A percentile compares a stretch with the other conserved stretches of the same genome.
These are phyloP conservation scores for Phytophthora europaea DNA, from an alignment of 352 stramenopile species.

Conservation along the genomic window DNA sequence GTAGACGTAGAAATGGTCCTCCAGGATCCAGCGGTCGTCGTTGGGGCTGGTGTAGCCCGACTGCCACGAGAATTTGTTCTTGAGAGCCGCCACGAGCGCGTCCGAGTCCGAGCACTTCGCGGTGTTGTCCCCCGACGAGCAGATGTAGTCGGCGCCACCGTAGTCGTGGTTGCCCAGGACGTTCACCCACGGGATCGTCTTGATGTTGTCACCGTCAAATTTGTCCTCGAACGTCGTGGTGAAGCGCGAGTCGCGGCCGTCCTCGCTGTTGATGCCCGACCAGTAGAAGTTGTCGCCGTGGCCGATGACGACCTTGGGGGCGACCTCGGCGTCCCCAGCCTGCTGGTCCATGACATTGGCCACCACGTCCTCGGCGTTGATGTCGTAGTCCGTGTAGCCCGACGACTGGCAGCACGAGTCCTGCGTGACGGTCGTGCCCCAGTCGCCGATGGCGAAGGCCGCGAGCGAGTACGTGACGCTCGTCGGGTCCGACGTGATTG, in stretches of 20 bases:
- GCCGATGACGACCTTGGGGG: conserved; percentile 67
- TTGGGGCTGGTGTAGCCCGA: conserved; percentile 59
- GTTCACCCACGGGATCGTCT: conserved; percentile 69
- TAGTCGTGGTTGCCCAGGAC: conserved; percentile 80
- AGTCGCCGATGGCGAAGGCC: conserved; percentile 78
- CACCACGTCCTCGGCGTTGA: conserved; percentile 70
- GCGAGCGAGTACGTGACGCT: conserved; percentile 55
- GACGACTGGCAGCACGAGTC: conserved; percentile 78
- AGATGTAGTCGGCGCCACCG: conserved; percentile 70
- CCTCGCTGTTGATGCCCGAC: conserved; percentile 58
- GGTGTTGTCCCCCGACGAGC: conserved; percentile 38
- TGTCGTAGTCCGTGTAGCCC: conserved; percentile 67
- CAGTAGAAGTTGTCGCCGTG: conserved; percentile 83
- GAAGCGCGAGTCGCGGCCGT: conserved; percentile 61
- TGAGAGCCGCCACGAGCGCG: conserved; percentile 37
- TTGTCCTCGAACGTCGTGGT: conserved; percentile 68
- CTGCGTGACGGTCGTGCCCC: conserved; percentile 65
- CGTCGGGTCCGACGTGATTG: conserved; percentile 48
- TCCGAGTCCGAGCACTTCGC: conserved; percentile 34
- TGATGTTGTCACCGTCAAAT: conserved; percentile 60
- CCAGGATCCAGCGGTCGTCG: conserved; percentile 59
- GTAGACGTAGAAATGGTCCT: conserved; percentile 71
- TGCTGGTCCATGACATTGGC: conserved; percentile 67
- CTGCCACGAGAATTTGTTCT: conserved; percentile 62
- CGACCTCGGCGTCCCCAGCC: conserved; percentile 40